These are phyloP conservation scores for Dactylellina drechsleri DNA, from an alignment of 2,329 filamentous ascomycete genomes.

Conservation along the genomic window DNA sequence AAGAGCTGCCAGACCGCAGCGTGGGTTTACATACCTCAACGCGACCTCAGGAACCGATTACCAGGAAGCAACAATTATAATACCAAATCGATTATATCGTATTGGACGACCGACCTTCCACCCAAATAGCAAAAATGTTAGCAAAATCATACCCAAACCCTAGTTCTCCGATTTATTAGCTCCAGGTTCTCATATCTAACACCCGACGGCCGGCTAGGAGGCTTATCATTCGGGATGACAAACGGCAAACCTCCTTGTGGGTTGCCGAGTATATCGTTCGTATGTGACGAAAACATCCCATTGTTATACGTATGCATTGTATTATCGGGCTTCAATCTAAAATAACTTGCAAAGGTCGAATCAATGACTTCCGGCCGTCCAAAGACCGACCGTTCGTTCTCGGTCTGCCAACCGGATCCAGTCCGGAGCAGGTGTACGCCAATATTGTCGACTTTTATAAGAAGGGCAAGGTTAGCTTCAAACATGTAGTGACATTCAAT, in stretches of 20 bases:
- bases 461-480: constrained; percentile 75
- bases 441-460: constrained; percentile 71
- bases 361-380: constrained; percentile 79
- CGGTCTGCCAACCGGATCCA: constrained; percentile 84
- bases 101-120: neutral
- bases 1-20: constrained; percentile 1
- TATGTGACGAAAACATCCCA: constrained; percentile 16
- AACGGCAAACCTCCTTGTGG: constrained; percentile 49
- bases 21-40: constrained; percentile 3
- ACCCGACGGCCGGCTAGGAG: constrained; percentile 18
- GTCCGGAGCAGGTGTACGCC: constrained; percentile 80
- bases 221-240: constrained; percentile 50
- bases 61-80: neutral
- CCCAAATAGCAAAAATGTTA: constrained; percentile 26
- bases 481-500: constrained; percentile 90
- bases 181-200: constrained; percentile 7
- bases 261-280: constrained; percentile 53
- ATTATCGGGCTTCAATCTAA: neutral
- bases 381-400: constrained; percentile 80
- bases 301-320: neutral
- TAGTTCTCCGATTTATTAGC: neutral
- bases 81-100: neutral
- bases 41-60: constrained; percentile 8
- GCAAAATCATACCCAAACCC: neutral
- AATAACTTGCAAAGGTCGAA: constrained; percentile 69